Evolutionary conservation across 768 basidiomycete species (phyloP).

Genomic region (Boletellus sp.): DNA sequence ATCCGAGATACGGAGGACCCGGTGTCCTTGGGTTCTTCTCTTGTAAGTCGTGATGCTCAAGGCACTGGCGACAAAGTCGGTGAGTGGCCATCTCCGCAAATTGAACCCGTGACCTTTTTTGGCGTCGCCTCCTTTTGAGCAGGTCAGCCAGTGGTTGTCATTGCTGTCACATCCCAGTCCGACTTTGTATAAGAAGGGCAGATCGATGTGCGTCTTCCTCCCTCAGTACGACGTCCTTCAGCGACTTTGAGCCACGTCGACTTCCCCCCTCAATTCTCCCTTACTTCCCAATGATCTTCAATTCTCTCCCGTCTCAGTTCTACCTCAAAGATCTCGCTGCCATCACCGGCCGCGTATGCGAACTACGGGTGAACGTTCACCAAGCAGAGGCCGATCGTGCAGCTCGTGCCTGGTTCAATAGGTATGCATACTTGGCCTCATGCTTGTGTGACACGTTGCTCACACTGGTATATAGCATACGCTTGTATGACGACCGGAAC

Average conservation of each 20-base stretch:
- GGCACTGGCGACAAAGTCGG: constrained; percentile 28
- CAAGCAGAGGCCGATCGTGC: constrained; percentile 33
- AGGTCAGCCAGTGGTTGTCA: constrained; percentile 16
- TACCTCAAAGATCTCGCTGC: constrained; percentile 34
- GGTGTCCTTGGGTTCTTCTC: constrained; percentile 30
- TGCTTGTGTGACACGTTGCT: neutral
- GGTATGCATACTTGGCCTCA: constrained; percentile 13
- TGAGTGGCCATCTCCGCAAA: constrained; percentile 20
- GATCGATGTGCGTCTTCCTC: constrained; percentile 3
- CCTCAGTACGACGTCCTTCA: constrained; percentile 16
- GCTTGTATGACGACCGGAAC: constrained; percentile 35
- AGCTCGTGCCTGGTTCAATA: constrained; percentile 34
- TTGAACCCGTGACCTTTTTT: constrained; percentile 27
- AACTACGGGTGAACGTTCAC: constrained; percentile 32
- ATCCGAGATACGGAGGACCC: constrained; percentile 22
- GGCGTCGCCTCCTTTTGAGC: constrained; percentile 21
- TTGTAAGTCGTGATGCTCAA: constrained; percentile 30
- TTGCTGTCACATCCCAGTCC: constrained; percentile 17
- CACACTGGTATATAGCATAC: constrained; percentile 18
- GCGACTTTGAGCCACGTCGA: constrained; percentile 27
- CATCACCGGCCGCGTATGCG: constrained; percentile 35
- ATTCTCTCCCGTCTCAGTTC: constrained; percentile 35
- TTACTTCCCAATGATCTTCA: constrained; percentile 27
- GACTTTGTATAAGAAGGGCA: constrained; percentile 30
- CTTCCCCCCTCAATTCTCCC: constrained; percentile 3